These are phyloP conservation scores for Wickerhamomyces silvicola DNA, from an alignment of 805 yeast species.

Conservation along the genomic window DNA sequence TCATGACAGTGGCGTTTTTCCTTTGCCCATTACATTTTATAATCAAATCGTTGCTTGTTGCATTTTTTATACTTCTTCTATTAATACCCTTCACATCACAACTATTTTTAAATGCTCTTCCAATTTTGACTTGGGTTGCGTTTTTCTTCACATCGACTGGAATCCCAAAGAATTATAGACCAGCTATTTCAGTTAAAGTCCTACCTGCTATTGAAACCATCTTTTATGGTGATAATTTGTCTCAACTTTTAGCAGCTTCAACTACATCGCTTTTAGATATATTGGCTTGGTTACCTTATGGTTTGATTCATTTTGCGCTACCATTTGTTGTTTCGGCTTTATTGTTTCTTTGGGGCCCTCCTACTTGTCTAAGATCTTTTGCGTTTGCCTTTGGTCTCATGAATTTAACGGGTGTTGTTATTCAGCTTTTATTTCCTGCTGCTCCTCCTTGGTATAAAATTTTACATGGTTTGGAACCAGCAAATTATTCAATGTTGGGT, in stretches of 20 bases:
- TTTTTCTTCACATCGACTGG: constrained; percentile 72
- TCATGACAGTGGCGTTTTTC: constrained; percentile 52
- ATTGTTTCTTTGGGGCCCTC: constrained; percentile 86
- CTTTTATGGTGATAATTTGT: constrained; percentile 83
- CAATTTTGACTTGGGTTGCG: constrained; percentile 80
- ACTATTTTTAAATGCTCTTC: constrained; percentile 76
- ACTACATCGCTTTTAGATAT: constrained; percentile 63
- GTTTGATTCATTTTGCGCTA: constrained; percentile 80
- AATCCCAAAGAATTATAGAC: constrained; percentile 69
- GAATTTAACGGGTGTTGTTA: constrained; percentile 80
- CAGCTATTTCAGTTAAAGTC: constrained; percentile 83
- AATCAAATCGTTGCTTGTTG: constrained; percentile 23
- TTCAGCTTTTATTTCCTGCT: constrained; percentile 80
- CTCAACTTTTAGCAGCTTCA: constrained; percentile 73
- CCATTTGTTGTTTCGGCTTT: constrained; percentile 82
- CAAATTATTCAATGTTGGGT: constrained; percentile 86
- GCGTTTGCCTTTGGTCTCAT: constrained; percentile 94
- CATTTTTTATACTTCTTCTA: constrained; percentile 39
- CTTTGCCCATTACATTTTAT: constrained; percentile 51
- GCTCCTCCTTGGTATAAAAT: constrained; percentile 98
- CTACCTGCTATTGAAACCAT: constrained; percentile 91
- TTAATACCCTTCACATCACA: constrained; percentile 76
- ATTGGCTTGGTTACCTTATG: constrained; percentile 95
- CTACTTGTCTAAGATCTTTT: constrained; percentile 73
- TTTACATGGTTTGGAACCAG: constrained; percentile 79